Base-by-base conservation (phyloP, 805 yeast genomes). In the Barnettozyma californica region DNA sequence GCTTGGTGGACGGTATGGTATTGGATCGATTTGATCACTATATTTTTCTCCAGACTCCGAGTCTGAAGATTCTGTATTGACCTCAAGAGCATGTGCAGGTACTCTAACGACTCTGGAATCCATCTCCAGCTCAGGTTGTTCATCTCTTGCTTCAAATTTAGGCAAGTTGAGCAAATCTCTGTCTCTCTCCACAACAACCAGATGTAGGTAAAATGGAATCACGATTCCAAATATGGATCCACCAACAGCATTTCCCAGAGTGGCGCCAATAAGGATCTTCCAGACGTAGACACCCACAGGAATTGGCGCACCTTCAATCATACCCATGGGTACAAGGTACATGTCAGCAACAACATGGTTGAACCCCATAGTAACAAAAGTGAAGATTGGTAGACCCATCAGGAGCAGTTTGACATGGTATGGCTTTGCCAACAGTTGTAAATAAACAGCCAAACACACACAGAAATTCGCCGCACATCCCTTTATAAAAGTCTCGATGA, bases 301-400 rank as follows among this genome's bases (percentile, higher is more conserved):
- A 9, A 82, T 68, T 2, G 78, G 74, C 1, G 87, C 85, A 14
- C 83, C 78, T 63, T 84, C 84, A 43, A 86, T 71, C 60, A 85
- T 65, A 0, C 87, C 95, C 53, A 80, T 77, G 9, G 83, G 79
- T 5, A 83, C 61, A 46, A 84, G 55, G 54, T 72, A 82, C 94
- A 87, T 85, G 62, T 87, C 95, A 1, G 95, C 95, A 9, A 87
- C 89, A 1, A 81, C 80, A 61, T 87, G 95, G 2, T 87, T 80
- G 65, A 81, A 87, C 0, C 95, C 94, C 71, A 83, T 70, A 1
- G 83, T 58, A n/a, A 85, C 94, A 64, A 87, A 85, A 0, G 91
- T 80, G 64, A 85, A 84, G 14, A 87, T 73, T 1, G 95, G 95
- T 19, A 86, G 61, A 14, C 72, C 59, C 69, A 87, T 76, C 69